phyloP scores from a whole-genome alignment of 305 asterid genomes.

The Salvia sclarea region DNA sequence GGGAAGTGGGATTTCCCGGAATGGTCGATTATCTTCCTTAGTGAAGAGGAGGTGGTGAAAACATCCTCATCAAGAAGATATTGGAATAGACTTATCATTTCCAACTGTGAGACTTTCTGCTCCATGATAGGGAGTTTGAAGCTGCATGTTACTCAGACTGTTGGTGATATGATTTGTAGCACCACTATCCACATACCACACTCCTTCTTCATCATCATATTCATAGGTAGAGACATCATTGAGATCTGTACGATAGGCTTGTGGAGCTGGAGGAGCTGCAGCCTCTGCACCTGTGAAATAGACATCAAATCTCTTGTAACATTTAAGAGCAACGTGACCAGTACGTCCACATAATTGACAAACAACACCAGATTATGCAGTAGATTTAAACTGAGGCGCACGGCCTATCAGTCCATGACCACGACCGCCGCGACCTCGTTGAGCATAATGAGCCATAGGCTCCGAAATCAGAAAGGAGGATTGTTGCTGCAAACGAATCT shows the following conservation, averaged over 20 bases:
- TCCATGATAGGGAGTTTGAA: background rate
- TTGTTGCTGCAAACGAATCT: background rate
- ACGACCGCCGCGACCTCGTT: background rate
- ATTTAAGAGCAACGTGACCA: background rate
- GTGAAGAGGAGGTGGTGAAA: no score
- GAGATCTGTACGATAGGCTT: background rate
- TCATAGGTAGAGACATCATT: background rate
- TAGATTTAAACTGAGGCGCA: no score
- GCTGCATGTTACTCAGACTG: background rate
- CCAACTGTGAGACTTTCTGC: background rate
- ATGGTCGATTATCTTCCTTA: no score
- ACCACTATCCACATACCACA: background rate
- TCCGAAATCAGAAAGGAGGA: fast-evolving
- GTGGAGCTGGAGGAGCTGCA: background rate
- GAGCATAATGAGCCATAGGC: background rate
- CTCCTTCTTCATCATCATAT: background rate
- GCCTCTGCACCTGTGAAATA: background rate
- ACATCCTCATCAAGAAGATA: no score
- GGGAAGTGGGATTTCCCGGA: no score
- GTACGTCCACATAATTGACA: background rate
- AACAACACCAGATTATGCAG: background rate
- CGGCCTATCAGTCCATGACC: no score
- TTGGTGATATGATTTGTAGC: background rate
- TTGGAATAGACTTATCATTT: background rate
- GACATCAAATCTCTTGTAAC: background rate